phyloP scores from a whole-genome alignment of 2,329 filamentous ascomycete genomes.

The Diaporthe longicolla region DNA sequence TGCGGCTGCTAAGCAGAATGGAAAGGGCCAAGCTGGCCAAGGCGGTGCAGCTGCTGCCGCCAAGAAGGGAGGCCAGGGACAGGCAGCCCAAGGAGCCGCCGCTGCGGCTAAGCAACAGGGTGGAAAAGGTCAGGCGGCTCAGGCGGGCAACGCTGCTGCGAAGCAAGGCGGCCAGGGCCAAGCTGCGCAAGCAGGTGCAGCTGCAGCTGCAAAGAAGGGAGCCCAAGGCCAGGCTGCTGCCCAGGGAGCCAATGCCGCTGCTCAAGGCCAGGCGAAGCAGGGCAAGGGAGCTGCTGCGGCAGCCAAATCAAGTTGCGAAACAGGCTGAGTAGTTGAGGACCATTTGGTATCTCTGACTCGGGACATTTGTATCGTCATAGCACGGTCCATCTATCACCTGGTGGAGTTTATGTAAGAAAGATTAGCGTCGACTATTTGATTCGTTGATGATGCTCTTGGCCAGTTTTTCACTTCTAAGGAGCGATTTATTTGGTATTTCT shows the following conservation, averaged over 20 bases:
- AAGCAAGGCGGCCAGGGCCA: not conserved
- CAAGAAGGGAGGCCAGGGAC: not conserved
- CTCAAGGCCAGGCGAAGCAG: not conserved
- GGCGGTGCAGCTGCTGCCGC: not conserved
- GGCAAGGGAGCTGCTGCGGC: not conserved
- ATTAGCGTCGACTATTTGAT: too few relatives aligned
- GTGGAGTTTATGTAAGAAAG: not conserved
- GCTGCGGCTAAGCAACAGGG: slow-evolving; percentile 1
- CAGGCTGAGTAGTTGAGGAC: not conserved
- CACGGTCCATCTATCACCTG: not conserved
- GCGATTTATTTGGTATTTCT: too few relatives aligned
- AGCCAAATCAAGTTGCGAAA: not conserved
- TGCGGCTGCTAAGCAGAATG: not conserved
- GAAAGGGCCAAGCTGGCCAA: not conserved
- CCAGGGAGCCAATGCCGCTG: not conserved
- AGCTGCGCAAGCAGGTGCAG: not conserved
- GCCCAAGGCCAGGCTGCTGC: not conserved
- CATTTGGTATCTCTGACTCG: not conserved
- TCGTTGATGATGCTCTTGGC: not conserved
- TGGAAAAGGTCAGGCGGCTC: not conserved
- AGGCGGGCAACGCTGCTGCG: not conserved
- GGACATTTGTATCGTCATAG: not conserved
- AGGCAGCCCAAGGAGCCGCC: not conserved
- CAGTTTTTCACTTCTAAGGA: too few relatives aligned
- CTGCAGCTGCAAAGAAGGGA: not conserved